Evolutionary conservation across 495 filamentous ascomycete genomes (phyloP).

Genomic region (Aspergillus sclerotioniger): DNA sequence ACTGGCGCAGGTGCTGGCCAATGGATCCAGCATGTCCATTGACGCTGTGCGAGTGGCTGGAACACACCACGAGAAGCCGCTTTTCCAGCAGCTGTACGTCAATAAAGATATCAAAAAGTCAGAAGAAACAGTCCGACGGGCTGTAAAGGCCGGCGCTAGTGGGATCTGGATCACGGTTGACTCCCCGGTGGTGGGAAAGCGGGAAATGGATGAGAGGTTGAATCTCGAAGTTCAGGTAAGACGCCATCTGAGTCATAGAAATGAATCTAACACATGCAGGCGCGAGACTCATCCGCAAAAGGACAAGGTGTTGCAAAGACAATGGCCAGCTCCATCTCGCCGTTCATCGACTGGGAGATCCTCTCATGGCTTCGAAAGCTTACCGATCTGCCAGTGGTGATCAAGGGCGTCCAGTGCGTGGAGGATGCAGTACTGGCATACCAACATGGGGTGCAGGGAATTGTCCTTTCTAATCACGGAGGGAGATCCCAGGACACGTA

Average conservation of each 20-base stretch:
- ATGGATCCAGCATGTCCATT: slow-evolving; percentile 48
- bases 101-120: slow-evolving; percentile 80
- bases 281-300: slow-evolving; percentile 2
- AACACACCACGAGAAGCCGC: slow-evolving; percentile 56
- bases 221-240: slow-evolving; percentile 50
- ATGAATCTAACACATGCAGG: background rate
- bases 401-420: slow-evolving; percentile 87
- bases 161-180: slow-evolving; percentile 71
- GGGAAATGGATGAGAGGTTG: slow-evolving; percentile 58
- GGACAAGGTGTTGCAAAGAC: slow-evolving; percentile 70
- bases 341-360: slow-evolving; percentile 73
- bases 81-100: slow-evolving; percentile 88
- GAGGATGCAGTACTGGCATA: slow-evolving; percentile 77
- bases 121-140: slow-evolving; percentile 70
- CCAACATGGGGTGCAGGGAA: slow-evolving; percentile 72
- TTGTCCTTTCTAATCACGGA: slow-evolving; percentile 62
- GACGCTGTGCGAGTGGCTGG: slow-evolving; percentile 69
- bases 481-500: slow-evolving; percentile 47
- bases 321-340: slow-evolving; percentile 82
- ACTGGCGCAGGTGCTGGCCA: slow-evolving; percentile 32
- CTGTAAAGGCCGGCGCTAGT: slow-evolving; percentile 72
- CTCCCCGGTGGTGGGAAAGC: slow-evolving; percentile 60
- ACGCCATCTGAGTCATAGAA: background rate
- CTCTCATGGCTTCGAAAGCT: slow-evolving; percentile 76
- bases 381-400: slow-evolving; percentile 79